Percentiles rank a stretch among this genome's conserved stretches.
Conservation (phyloP, 768 basidiomycete species). For the Pulveroboletus frians region DNA sequence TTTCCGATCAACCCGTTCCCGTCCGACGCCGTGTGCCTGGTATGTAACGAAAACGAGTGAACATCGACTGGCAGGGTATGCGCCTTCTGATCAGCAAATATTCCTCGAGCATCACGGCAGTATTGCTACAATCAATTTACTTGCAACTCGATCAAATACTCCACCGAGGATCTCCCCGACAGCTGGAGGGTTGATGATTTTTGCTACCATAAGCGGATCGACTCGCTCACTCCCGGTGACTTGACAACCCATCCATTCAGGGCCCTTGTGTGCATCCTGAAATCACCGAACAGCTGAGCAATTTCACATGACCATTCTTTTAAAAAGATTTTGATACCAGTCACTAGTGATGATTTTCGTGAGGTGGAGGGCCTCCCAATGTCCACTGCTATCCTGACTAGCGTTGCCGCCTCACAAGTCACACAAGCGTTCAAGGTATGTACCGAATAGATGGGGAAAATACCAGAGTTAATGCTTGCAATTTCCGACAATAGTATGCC, state of each 20-base stretch:
- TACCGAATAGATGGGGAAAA: neutral
- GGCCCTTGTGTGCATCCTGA: neutral
- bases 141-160: neutral
- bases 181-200: neutral
- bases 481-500: neutral
- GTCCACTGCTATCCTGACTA: neutral
- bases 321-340: neutral
- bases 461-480: neutral
- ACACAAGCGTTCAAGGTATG: neutral
- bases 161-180: neutral
- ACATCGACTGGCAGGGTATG: no score
- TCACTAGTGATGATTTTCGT: neutral
- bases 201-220: neutral
- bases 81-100: no score
- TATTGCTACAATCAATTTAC: no score
- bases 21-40: no score
- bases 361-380: neutral
- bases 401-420: neutral
- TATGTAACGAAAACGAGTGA: no score
- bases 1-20: no score
- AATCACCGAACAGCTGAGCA: no score
- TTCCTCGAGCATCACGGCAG: no score
- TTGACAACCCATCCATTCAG: neutral
- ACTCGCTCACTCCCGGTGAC: neutral
- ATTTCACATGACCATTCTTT: neutral